phyloP scores from a whole-genome alignment of 805 yeast genomes.

The Candida boidinii region DNA sequence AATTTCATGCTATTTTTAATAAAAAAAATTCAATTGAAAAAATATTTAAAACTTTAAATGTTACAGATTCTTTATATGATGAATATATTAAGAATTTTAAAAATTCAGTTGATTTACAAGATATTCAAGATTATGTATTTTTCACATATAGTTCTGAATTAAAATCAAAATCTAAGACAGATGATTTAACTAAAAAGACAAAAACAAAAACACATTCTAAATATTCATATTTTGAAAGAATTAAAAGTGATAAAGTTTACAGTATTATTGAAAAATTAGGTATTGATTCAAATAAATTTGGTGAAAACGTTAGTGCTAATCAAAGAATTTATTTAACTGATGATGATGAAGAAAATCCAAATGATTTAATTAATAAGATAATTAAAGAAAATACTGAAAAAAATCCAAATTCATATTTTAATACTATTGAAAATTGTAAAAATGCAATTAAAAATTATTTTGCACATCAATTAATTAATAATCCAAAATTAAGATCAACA shows the following conservation, averaged over 20 bases:
- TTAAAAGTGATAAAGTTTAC: conserved; percentile 55
- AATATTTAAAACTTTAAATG: conserved; percentile 43
- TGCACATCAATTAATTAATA: conserved; percentile 73
- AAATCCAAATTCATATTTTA: conserved; percentile 40
- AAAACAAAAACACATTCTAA: conserved; percentile 47
- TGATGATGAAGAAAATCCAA: conserved; percentile 57
- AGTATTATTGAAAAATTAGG: conserved; percentile 66
- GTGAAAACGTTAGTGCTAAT: conserved; percentile 66
- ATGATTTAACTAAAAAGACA: conserved; percentile 10
- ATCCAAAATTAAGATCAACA: conserved; percentile 70
- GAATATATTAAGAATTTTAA: conserved; percentile 49
- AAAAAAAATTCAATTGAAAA: conserved; percentile 54
- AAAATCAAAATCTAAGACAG: conserved; percentile 21
- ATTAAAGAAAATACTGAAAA: conserved; percentile 21
- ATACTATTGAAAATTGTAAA: conserved; percentile 52
- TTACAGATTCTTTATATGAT: conserved; percentile 48
- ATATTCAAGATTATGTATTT: conserved; percentile 72
- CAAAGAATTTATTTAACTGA: conserved; percentile 65
- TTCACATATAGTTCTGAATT: conserved; percentile 60
- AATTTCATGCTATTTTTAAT: conserved; percentile 75
- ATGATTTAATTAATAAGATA: conserved; percentile 40
- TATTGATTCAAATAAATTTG: conserved; percentile 69
- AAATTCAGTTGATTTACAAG: conserved; percentile 76
- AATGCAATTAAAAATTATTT: conserved; percentile 62
- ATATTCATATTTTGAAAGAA: conserved; percentile 54